Conservation (phyloP, 2,329 filamentous ascomycete genomes). For the Pezicula carpinea region DNA sequence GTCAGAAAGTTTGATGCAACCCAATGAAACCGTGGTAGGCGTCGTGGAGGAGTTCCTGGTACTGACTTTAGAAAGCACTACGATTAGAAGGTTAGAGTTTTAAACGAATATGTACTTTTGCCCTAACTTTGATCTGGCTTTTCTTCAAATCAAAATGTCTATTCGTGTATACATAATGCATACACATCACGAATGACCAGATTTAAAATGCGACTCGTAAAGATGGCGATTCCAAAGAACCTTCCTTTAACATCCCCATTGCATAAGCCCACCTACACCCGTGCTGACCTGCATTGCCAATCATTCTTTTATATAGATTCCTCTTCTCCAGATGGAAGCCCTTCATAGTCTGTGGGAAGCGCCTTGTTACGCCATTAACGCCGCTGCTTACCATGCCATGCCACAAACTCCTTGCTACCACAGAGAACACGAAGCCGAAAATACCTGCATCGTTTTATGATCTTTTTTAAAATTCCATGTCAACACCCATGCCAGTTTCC, state of each 20-base stretch:
- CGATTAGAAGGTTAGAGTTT: neutral
- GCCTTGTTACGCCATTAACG: neutral
- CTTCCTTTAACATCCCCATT: too few relatives aligned
- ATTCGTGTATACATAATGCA: too few relatives aligned
- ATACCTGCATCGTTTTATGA: neutral
- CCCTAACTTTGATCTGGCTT: too few relatives aligned
- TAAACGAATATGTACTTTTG: neutral
- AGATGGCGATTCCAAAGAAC: too few relatives aligned
- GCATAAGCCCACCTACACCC: too few relatives aligned
- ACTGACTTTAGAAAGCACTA: neutral
- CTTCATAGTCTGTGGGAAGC: too few relatives aligned
- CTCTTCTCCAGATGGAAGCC: too few relatives aligned
- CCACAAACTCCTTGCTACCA: neutral
- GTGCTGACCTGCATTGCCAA: too few relatives aligned
- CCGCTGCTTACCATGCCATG: neutral
- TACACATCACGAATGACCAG: too few relatives aligned
- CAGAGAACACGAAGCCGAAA: neutral
- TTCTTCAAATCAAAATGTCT: too few relatives aligned
- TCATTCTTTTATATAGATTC: too few relatives aligned
- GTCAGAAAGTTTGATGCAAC: slow-evolving; percentile 32
- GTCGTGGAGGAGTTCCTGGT: neutral
- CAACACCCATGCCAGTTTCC: slow-evolving; percentile 53
- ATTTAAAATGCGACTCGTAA: too few relatives aligned
- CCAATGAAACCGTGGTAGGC: neutral
- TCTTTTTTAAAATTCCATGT: slow-evolving; percentile 43